Percentiles rank a stretch among this genome's conserved stretches.
Evolutionary conservation across 345 rosid genomes (phyloP).

Genomic region (Citrus hindsii): DNA sequence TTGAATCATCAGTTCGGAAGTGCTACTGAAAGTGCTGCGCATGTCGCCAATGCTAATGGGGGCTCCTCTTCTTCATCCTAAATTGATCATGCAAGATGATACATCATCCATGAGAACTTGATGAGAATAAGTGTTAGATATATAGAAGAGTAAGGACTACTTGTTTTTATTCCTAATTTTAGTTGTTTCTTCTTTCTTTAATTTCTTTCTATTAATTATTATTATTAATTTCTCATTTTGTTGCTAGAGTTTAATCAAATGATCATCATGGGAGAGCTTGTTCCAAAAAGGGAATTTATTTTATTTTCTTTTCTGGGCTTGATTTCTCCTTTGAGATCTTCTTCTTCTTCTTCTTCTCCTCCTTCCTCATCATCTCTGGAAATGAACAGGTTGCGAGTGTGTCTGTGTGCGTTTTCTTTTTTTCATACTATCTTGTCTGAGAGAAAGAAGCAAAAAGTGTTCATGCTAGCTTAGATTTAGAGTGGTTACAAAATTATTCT

Average conservation of each 20-base stretch:
- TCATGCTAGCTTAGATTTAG: conserved; percentile 3
- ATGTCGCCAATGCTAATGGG: conserved; percentile 33
- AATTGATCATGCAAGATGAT: not conserved
- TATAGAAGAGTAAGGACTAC: conserved; percentile 21
- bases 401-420: not conserved
- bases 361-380: not conserved
- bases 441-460: conserved; percentile 46
- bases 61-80: conserved; percentile 51
- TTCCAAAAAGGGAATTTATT: conserved; percentile 23
- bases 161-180: not conserved
- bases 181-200: conserved; percentile 16
- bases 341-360: not conserved
- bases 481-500: conserved; percentile 31
- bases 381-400: not conserved
- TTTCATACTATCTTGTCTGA: conserved; percentile 30
- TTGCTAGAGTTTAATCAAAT: conserved; percentile 30
- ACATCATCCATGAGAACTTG: not conserved
- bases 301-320: not conserved
- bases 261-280: conserved; percentile 25
- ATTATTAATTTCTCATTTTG: conserved; percentile 9
- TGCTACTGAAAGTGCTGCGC: conserved; percentile 19
- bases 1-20: conserved; percentile 30
- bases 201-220: not conserved
- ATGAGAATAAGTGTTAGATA: conserved; percentile 27
- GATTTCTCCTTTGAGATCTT: not conserved